Evolutionary conservation across 108 stramenopile genomes (phyloP).

Genomic region (Cylindrotheca closterium): DNA sequence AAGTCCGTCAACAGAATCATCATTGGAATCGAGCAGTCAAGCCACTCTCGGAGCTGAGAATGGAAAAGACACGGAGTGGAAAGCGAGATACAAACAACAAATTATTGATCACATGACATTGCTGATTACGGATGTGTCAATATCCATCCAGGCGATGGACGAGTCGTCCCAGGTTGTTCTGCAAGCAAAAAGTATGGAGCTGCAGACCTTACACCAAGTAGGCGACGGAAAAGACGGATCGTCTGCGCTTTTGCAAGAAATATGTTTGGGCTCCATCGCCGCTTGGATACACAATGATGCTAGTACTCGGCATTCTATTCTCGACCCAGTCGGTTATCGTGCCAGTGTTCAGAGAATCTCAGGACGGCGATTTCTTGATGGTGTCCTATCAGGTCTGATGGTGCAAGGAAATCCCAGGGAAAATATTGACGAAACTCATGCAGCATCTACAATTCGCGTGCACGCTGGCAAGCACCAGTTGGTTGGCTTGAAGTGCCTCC

Average conservation of each 20-base stretch:
- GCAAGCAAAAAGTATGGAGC: neutral
- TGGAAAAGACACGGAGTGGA: conserved; percentile 2
- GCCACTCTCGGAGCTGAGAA: neutral
- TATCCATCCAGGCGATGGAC: neutral
- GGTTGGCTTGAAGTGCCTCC: conserved; percentile 1
- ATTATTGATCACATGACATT: conserved; percentile 33
- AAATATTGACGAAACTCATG: neutral
- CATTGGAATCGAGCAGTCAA: neutral
- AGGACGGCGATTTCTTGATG: conserved; percentile 14
- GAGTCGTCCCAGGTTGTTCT: neutral
- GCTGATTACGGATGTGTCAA: neutral
- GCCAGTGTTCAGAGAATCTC: conserved; percentile 6
- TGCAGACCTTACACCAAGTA: neutral
- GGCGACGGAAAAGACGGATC: neutral
- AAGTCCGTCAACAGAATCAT: too few species aligned
- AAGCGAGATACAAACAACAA: conserved; percentile 28
- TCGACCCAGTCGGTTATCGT: conserved; percentile 19
- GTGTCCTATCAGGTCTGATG: conserved; percentile 8
- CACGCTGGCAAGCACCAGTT: conserved; percentile 5
- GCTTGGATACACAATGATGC: neutral
- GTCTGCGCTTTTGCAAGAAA: neutral
- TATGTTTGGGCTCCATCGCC: neutral
- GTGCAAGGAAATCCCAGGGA: neutral
- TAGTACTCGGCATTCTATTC: conserved; percentile 4
- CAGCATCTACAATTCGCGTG: conserved; percentile 1